Percentiles rank a stretch among this genome's conserved stretches.
These are phyloP conservation scores for Xylogone sp. DNA, from an alignment of 2,329 filamentous ascomycete species.

Conservation along the genomic window DNA sequence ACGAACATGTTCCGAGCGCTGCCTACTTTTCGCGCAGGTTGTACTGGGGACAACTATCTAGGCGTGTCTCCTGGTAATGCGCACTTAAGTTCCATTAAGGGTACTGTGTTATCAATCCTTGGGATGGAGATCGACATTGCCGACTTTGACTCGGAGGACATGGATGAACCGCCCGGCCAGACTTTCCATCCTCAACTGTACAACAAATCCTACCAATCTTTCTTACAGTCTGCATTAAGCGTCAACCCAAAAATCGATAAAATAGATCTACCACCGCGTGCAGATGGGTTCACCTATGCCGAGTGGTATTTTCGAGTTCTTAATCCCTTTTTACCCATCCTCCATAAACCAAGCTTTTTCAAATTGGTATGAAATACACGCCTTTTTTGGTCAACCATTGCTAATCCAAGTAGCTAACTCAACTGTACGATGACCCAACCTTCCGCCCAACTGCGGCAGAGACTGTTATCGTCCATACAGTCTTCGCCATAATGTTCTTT, in stretches of 20 bases:
- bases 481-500: slow-evolving; percentile 74
- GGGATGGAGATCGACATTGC: slow-evolving; percentile 78
- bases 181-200: slow-evolving; percentile 45
- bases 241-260: slow-evolving; percentile 52
- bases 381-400: neutral
- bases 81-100: slow-evolving; percentile 69
- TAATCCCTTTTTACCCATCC: slow-evolving; percentile 67
- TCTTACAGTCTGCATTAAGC: slow-evolving; percentile 62
- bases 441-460: slow-evolving; percentile 63
- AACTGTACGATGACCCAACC: slow-evolving; percentile 65
- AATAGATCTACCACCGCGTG: slow-evolving; percentile 58
- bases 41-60: slow-evolving; percentile 59
- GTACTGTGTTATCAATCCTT: slow-evolving; percentile 72
- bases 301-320: slow-evolving; percentile 74
- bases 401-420: slow-evolving; percentile 44
- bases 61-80: slow-evolving; percentile 57
- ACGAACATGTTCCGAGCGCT: slow-evolving; percentile 19
- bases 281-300: slow-evolving; percentile 64
- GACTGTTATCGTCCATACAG: slow-evolving; percentile 70
- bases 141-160: slow-evolving; percentile 63
- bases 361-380: slow-evolving; percentile 49
- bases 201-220: slow-evolving; percentile 70
- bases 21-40: slow-evolving; percentile 23
- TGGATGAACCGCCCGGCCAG: slow-evolving; percentile 52
- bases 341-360: slow-evolving; percentile 75